Evolutionary conservation across 2,329 filamentous ascomycete species (phyloP), one percentile per base, ranked within the genome.

Genomic region (Penicillium crustosum): DNA sequence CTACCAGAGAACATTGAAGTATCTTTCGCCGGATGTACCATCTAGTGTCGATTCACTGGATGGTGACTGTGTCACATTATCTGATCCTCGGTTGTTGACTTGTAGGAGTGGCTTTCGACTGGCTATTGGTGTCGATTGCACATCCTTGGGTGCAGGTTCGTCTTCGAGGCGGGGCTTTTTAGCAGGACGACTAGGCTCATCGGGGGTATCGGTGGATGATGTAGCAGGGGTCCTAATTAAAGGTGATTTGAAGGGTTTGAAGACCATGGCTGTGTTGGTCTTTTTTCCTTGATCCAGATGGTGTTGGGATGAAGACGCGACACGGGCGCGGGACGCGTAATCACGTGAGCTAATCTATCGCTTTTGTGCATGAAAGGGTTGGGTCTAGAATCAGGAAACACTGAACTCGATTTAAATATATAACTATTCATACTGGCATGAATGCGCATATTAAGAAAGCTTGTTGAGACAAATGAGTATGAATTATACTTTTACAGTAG

Each of bases 1-100:
- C 23, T 73, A 81, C 78, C 79, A 81, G 35, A 81, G 70, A 43
- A 76, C 79, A 68, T 78, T 80, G 61, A 77, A 81, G 59, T 78
- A 80, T 48, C 66, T 70, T 47, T 78, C 75, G 29, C 64, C 67
- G 2, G 49, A 27, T 19, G 48, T 36, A 41, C 59, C 59, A 38
- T 60, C 50, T 31, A 60, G 58, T 17, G 41, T 27, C 25, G 13
- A 29, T 6, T 38, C 27, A 1, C 19, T 55, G 9, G 55, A 15
- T 6, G 55, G 27, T 27, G 61, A 19, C 15, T 62, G 54, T n/a
- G 48, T 43, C 17, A 35, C 15, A 17, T 44, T 45, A 13, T 63
- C 56, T 27, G 64, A 56, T 31, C 65, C 55, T 25, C 57, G 36
- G 53, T 74, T 71, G 38, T 59, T 67, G 27, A 72, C 69, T 52